Evolutionary conservation across 1,139 yeast species (phyloP).

Genomic region (Saccharomyces pastorianus): DNA sequence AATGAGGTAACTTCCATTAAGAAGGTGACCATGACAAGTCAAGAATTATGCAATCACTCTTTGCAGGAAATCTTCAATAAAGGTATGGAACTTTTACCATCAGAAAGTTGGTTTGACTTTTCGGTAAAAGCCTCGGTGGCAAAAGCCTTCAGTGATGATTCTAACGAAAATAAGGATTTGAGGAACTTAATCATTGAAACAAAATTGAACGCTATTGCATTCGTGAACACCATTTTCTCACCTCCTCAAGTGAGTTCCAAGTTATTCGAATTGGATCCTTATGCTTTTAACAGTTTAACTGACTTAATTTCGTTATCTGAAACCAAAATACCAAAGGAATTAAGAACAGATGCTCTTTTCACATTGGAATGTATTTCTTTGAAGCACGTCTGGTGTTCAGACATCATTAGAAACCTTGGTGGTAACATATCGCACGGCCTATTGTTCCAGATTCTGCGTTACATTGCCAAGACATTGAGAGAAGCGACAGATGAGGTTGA

Average conservation of each 20-base stretch:
- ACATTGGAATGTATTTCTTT: conserved; percentile 66
- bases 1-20: conserved; percentile 15
- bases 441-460: conserved; percentile 62
- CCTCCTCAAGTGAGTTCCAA: conserved; percentile 49
- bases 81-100: conserved; percentile 53
- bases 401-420: conserved; percentile 72
- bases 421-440: conserved; percentile 86
- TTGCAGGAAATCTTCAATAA: conserved; percentile 58
- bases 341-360: conserved; percentile 54
- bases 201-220: conserved; percentile 62
- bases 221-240: conserved; percentile 44
- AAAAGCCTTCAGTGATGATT: conserved; percentile 59
- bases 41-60: conserved; percentile 43
- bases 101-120: conserved; percentile 56
- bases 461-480: conserved; percentile 42
- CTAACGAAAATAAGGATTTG: conserved; percentile 45
- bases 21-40: conserved; percentile 39
- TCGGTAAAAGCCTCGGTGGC: conserved; percentile 56
- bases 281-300: conserved; percentile 60
- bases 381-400: conserved; percentile 66
- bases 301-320: conserved; percentile 60
- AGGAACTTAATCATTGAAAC: conserved; percentile 55
- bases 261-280: conserved; percentile 69
- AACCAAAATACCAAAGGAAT: conserved; percentile 38
- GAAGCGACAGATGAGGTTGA: conserved; percentile 32